Conservation (phyloP, 2,329 filamentous ascomycete species). For the Ophiostoma piceae region DNA sequence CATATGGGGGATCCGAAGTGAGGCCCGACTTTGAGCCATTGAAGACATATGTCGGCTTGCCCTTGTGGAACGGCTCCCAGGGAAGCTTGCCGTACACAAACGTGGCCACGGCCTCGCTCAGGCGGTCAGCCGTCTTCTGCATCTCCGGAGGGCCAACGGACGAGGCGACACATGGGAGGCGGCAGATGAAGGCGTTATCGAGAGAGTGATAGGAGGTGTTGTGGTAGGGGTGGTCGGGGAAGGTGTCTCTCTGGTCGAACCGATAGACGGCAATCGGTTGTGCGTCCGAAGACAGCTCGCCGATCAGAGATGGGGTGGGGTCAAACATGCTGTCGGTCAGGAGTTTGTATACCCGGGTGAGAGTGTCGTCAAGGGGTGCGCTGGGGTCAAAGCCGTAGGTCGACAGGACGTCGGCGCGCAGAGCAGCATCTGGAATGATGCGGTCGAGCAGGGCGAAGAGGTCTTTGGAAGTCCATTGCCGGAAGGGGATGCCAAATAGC, state of each 20-base stretch:
- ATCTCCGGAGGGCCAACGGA: background rate
- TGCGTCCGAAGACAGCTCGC: background rate
- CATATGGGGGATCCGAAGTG: background rate
- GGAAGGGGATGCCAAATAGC: background rate
- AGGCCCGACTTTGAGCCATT: slow-evolving; percentile 3
- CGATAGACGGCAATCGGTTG: slow-evolving; percentile 15
- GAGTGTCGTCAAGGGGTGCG: background rate
- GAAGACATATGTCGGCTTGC: background rate
- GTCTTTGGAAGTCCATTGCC: background rate
- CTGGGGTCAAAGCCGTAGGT: background rate
- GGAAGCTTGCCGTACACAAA: slow-evolving; percentile 11
- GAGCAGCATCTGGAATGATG: background rate
- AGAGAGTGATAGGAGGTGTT: slow-evolving; percentile 7
- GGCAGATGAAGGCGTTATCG: slow-evolving; percentile 10
- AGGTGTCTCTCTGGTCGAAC: slow-evolving; percentile 11
- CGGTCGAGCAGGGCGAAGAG: background rate
- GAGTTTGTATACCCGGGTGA: background rate
- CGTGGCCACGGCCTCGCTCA: background rate
- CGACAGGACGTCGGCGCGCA: background rate
- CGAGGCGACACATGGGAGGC: slow-evolving; percentile 6
- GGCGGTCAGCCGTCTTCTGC: slow-evolving; percentile 1
- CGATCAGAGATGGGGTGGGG: background rate
- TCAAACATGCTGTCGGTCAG: background rate
- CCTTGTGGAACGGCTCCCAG: slow-evolving; percentile 13
- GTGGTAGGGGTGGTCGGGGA: background rate